Evolutionary conservation across 2,329 filamentous ascomycete genomes (phyloP), one percentile per base, ranked within the genome.

Genomic region (Davidsoniella virescens): DNA sequence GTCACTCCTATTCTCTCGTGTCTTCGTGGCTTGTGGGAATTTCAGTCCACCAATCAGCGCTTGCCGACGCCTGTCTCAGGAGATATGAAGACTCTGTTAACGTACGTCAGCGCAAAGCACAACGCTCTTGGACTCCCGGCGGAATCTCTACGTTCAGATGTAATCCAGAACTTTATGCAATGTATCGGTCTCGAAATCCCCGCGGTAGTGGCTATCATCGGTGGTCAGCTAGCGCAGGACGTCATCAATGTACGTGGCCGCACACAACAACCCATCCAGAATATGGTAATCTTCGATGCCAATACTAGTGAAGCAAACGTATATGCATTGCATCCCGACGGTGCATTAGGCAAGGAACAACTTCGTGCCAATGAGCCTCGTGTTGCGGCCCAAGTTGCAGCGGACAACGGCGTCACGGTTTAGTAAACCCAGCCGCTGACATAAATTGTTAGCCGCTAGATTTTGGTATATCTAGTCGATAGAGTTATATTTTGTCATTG

Each of bases 221-320:
- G 92, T 45, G 92, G 88, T 8, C 80, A 88, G 63, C 73, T 98
- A 14, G 87, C 90, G 1, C 92, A 98, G 66, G 92, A 98, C 62
- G 87, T 94, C 47, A 96, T 98, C 67, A 96, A 96, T 59, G 88
- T 95, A 29, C 75, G 96, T 5, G 87, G 88, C 45, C 80, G 84
- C 62, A 80, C 84, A 39, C 87, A 96, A 67, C 92, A 95, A 64
- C 92, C 92, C 1, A 83, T 98, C 40, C 92, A 98, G 67, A 98
- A 98, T 64, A 78, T 94, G 62, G 75, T 94, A 46, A 70, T 96
- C 17, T 94, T 96, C 59, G 87, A 96, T 62, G 88, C 88, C 12
- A 84, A 86, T 57, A 75, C 73, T 43, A 84, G 85, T 64, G 76
- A 84, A 56, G 85, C 83, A 0, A 79, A 79, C 2, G 80, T 92